Percentiles rank a stretch among this genome's conserved stretches.
These are phyloP conservation scores for Bipolaris victoriae DNA, from an alignment of 2,329 filamentous ascomycete species.

Conservation along the genomic window DNA sequence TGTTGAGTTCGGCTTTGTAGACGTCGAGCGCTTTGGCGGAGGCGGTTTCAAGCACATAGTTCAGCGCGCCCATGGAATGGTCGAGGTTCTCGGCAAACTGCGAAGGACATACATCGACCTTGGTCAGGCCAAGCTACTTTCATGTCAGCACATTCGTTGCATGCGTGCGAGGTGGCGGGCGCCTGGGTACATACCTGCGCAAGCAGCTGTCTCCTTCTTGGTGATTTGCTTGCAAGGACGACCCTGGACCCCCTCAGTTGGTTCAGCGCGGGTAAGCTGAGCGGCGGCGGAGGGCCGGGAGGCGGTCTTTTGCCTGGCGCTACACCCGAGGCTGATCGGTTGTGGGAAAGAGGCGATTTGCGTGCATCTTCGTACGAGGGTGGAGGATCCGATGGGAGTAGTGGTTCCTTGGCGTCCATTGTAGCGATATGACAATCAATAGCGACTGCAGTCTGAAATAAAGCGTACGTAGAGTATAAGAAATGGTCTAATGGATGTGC, in stretches of 20 bases:
- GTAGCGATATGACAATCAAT: neutral
- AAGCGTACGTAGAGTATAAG: neutral
- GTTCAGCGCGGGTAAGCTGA: conserved; percentile 80
- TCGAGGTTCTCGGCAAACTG: conserved; percentile 83
- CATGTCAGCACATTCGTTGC: neutral
- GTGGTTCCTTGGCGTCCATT: conserved; percentile 20
- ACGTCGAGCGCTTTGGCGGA: conserved; percentile 82
- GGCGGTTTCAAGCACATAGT: conserved; percentile 90
- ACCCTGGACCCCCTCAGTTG: conserved; percentile 79
- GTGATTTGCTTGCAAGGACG: conserved; percentile 89
- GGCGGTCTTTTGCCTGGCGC: conserved; percentile 24
- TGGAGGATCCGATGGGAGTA: conserved; percentile 49
- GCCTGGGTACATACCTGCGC: conserved; percentile 61
- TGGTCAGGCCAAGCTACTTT: conserved; percentile 73
- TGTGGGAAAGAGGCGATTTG: conserved; percentile 26
- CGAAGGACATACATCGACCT: conserved; percentile 85
- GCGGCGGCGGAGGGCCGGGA: conserved; percentile 62
- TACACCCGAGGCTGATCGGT: conserved; percentile 24
- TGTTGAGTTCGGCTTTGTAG: conserved; percentile 64
- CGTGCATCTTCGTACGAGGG: conserved; percentile 52
- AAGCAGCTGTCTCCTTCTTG: conserved; percentile 81
- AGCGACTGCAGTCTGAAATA: neutral
- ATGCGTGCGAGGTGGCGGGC: neutral
- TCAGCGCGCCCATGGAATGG: conserved; percentile 85
- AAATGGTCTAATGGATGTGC: neutral